phyloP scores from a whole-genome alignment of 2,329 filamentous ascomycete species.

The Stagonosporopsis chrysanthemi region DNA sequence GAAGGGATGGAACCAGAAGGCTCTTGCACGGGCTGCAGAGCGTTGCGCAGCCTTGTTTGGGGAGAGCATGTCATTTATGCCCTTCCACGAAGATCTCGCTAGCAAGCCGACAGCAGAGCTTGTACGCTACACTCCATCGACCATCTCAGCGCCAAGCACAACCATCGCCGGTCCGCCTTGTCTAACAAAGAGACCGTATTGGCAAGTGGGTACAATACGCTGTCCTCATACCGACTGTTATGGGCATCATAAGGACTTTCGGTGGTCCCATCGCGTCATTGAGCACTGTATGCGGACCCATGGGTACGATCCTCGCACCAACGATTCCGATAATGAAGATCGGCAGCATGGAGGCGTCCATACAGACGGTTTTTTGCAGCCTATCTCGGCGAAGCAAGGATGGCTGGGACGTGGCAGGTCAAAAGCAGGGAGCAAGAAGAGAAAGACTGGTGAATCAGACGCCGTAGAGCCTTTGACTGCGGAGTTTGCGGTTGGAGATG shows the following conservation, averaged over 20 bases:
- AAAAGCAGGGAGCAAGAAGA: conserved; percentile 26
- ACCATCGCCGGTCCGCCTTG: neutral
- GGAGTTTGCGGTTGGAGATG: neutral
- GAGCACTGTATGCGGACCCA: conserved; percentile 59
- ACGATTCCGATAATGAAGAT: conserved; percentile 56
- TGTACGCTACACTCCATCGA: conserved; percentile 47
- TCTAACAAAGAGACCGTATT: conserved; percentile 35
- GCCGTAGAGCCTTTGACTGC: neutral
- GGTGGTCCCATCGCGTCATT: conserved; percentile 39
- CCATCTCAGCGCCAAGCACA: conserved; percentile 26
- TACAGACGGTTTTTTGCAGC: conserved; percentile 70
- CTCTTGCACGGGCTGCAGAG: conserved; percentile 72
- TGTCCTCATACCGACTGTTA: conserved; percentile 47
- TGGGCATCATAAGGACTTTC: conserved; percentile 36
- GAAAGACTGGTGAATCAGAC: conserved; percentile 2
- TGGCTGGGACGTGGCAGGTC: conserved; percentile 37
- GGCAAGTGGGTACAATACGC: conserved; percentile 33
- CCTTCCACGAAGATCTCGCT: conserved; percentile 56
- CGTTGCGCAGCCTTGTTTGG: conserved; percentile 80
- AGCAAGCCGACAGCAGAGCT: conserved; percentile 35
- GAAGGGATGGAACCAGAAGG: conserved; percentile 70
- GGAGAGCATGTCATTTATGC: conserved; percentile 71
- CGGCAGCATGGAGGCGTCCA: conserved; percentile 68
- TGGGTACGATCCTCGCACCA: conserved; percentile 50
- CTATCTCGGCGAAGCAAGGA: conserved; percentile 53